Conservation (phyloP, 176 grass and related monocot species). For the Saccharum spontaneum region DNA sequence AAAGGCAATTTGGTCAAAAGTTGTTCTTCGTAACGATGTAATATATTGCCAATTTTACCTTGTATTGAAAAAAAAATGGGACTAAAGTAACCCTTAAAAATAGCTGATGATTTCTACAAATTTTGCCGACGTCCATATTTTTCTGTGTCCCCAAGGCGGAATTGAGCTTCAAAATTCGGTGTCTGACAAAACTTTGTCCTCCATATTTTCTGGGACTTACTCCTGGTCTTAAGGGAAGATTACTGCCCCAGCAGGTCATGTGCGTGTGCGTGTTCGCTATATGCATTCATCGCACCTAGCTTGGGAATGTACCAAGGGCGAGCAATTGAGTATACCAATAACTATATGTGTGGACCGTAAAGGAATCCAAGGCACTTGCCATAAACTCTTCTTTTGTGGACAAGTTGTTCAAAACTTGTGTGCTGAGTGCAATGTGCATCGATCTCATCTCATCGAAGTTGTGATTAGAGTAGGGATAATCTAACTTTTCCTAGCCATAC, state of each 20-base stretch:
- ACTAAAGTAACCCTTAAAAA: neutral
- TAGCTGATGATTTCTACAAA: neutral
- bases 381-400: neutral
- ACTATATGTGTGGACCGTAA: neutral
- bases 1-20: neutral
- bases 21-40: neutral
- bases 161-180: neutral
- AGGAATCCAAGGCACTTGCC: slow-evolving; percentile 19
- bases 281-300: slow-evolving; percentile 25
- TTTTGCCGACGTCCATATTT: neutral
- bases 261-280: neutral
- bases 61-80: too few species aligned
- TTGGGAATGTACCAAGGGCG: neutral
- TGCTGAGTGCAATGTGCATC: slow-evolving; percentile 30
- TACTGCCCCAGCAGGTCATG: slow-evolving; percentile 5
- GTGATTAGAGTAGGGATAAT: neutral
- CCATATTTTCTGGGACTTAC: slow-evolving; percentile 6
- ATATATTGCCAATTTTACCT: neutral
- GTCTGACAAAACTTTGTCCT: neutral
- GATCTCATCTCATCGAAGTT: neutral
- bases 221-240: neutral
- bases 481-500: neutral
- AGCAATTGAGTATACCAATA: neutral
- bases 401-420: slow-evolving; percentile 23
- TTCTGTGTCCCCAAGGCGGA: neutral